Base-by-base conservation (phyloP, 305 asterid species). In the Stenogyne calaminthoides region DNA sequence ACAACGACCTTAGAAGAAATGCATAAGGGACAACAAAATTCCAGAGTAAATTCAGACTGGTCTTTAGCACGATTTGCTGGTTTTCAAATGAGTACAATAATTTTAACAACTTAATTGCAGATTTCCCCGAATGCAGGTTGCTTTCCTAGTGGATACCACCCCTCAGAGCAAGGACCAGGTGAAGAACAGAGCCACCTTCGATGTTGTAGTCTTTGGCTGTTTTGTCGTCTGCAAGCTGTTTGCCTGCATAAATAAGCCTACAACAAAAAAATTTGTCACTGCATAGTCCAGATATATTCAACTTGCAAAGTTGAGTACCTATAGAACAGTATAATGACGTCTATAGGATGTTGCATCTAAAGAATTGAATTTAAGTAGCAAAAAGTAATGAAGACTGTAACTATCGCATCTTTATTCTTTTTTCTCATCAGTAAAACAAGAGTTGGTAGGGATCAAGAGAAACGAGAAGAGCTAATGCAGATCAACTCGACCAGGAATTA, bases 111-210 rank as follows among this genome's bases (percentile, higher is more conserved):
- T 64, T 69, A 19, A 7, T 52, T 29, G 61, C 58, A 60, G 60
- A 74, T 54, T 44, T 58, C 69, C 67, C 14, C 63, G 62, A 20
- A 19, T 1, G 11, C 14, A 34, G 18, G 62, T 9, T 42, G 76
- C 67, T 40, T 40, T 37, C 60, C 68, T 84, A 81, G 58, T 65
- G 70, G 57, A 73, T 32, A 25, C 98, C 95, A 62, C 96, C 98
- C 77, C 96, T 80, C 47, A 90, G 83, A 72, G 98, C 98, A 77
- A 92, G 88, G 77, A 90, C 98, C 55, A 92, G 88, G 72, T 88
- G 96, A 82, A 90, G 98, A 67, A 92, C 96, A 68, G 98, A 92
- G 54, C 98, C 98, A 47, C 98, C 98, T 77, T 92, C 98, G 1
- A 92, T 90, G 76, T 92, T 90, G 83, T 90, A 90, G 72, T 92